Percentiles rank a stretch among this genome's conserved stretches.
These are phyloP conservation scores for Astrephomene gubernaculifera DNA, from an alignment of 139 green algal genomes.

Conservation along the genomic window DNA sequence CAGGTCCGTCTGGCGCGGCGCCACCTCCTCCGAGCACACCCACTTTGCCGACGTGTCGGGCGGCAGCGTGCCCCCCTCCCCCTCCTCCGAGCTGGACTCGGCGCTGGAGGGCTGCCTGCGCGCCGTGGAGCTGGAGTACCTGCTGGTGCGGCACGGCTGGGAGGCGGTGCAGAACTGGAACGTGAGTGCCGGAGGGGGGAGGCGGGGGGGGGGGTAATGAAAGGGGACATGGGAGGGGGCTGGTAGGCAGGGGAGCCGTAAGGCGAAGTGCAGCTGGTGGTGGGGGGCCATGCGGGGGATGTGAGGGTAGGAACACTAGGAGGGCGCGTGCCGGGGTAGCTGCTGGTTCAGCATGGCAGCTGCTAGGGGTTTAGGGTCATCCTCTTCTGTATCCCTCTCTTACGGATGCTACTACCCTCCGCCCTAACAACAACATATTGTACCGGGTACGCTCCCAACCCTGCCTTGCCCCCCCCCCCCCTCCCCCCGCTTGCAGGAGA, in stretches of 20 bases:
- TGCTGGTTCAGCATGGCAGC: no score
- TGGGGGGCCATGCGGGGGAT: no score
- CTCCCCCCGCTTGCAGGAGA: constrained; percentile 60
- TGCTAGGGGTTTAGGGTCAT: no score
- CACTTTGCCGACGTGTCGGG: constrained; percentile 23
- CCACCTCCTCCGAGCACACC: constrained; percentile 39
- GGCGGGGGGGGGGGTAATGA: no score
- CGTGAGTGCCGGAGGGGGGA: constrained; percentile 66
- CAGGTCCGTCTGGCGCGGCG: constrained; percentile 63
- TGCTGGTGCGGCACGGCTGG: constrained; percentile 76
- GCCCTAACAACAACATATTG: no score
- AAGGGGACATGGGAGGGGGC: no score
- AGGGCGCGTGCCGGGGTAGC: no score
- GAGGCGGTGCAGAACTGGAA: constrained; percentile 81
- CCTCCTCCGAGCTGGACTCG: constrained; percentile 50
- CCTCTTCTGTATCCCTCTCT: no score
- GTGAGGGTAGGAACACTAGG: no score
- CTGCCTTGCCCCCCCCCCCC: not conserved
- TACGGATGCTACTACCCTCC: no score
- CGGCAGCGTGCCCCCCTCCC: constrained; percentile 6
- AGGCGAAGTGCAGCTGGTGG: not conserved
- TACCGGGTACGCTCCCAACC: not conserved
- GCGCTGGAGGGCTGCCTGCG: constrained; percentile 72
- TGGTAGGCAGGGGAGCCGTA: not conserved
- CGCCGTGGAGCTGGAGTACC: constrained; percentile 90